A percentile compares a stretch with the other conserved stretches of the same genome.
phyloP scores from a whole-genome alignment of 169 alveolate genomes.

The Cryptosporidium ryanae region DNA sequence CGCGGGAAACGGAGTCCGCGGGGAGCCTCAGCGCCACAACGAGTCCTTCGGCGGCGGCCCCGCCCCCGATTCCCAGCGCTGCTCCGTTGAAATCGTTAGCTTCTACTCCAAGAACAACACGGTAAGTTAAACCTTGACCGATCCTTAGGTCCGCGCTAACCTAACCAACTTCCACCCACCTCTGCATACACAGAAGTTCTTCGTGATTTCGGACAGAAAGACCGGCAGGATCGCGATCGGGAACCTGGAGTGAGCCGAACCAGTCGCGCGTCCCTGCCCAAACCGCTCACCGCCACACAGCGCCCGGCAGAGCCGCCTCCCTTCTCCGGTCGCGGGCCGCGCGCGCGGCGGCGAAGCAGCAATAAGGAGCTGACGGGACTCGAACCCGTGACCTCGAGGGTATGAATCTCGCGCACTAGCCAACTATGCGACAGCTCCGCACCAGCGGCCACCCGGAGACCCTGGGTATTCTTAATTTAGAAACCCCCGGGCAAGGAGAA shows the following conservation, averaged over 20 bases:
- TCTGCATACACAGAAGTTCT: constrained; percentile 11
- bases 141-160: no score
- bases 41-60: no score
- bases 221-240: constrained; percentile 66
- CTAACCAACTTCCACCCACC: no score
- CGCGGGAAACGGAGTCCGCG: not conserved
- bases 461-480: no score
- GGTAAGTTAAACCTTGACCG: constrained; percentile 65
- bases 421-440: constrained; percentile 77
- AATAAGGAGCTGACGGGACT: constrained; percentile 76
- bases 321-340: no score
- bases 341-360: constrained; percentile 1
- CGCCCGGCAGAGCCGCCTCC: no score
- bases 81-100: not conserved
- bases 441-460: not conserved
- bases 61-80: not conserved
- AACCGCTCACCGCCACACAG: no score
- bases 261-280: no score
- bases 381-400: constrained; percentile 78
- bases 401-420: constrained; percentile 77
- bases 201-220: constrained; percentile 14
- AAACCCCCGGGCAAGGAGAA: no score
- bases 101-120: constrained; percentile 8
- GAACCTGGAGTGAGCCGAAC: not conserved
- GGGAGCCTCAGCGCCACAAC: not conserved